phyloP scores from a whole-genome alignment of 345 rosid species.

The Excoecaria cochinchinensis region DNA sequence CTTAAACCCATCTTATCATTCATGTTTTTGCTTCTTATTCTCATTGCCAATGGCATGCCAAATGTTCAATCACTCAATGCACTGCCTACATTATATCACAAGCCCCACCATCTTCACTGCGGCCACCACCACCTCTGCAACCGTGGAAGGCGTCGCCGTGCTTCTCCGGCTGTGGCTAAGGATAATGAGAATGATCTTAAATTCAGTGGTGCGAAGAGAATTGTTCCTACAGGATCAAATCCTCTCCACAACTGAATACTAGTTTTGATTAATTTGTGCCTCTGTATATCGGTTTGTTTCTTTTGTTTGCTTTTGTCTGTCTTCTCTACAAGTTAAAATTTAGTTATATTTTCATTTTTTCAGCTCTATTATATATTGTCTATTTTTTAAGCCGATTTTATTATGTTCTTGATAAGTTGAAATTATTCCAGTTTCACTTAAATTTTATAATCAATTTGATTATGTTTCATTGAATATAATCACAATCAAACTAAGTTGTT shows the following conservation, averaged over 20 bases:
- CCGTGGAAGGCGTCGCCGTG: neutral
- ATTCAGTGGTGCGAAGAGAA: constrained; percentile 9
- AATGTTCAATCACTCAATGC: neutral
- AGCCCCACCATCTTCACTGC: neutral
- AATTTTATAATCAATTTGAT: no score
- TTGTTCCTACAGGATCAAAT: constrained; percentile 14
- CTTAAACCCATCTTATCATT: neutral
- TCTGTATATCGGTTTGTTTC: neutral
- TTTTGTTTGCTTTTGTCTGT: neutral
- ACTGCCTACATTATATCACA: neutral
- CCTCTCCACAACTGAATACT: constrained; percentile 20
- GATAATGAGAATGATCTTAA: neutral
- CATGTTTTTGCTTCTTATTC: neutral
- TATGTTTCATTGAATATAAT: no score
- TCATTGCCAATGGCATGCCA: neutral
- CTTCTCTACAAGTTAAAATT: neutral
- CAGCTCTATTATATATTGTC: neutral
- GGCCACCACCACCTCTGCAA: neutral
- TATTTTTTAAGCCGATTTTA: neutral
- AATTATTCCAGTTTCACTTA: no score
- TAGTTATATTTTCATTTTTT: neutral
- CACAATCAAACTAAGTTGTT: no score
- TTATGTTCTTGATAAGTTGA: neutral
- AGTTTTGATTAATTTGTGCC: neutral
- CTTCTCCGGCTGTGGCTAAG: neutral